Evolutionary conservation across 2,329 filamentous ascomycete genomes (phyloP), one percentile per base, ranked within the genome.

Genomic region (Aspergillus ustus): DNA sequence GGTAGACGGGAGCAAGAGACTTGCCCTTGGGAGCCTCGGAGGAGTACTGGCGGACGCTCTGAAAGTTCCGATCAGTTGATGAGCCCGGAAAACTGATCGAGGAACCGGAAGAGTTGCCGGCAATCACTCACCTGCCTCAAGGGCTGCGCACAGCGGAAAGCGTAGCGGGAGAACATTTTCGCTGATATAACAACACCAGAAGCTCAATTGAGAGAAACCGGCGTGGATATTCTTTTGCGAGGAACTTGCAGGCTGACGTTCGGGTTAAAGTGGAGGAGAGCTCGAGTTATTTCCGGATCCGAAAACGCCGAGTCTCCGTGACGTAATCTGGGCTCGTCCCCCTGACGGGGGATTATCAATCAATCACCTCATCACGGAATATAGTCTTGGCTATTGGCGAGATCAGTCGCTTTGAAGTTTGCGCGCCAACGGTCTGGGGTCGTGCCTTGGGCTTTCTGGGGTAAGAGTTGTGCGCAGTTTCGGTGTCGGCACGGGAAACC

Each of bases 41-140:
- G 60, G 93, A 91, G 79, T 96, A 97, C 72, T 84, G 83, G 74
- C 88, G 87, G 75, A 87, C 82, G 73, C 85, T 84, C 88, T 90
- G 70, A 44, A 45, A 43, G 17, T 31, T 50, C 43, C 25, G 44
- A 40, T 64, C 51, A 64, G 59, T 62, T 54, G 40, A 48, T 54
- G 20, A 44, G 17, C 20, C 20, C 29, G 50, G 29, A 48, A 56
- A 46, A 29, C 20, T 34, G 37, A 57, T 9, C 17, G 29, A 50
- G 25, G 44, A 31, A 57, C 40, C 45, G 28, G 22, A 6, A 45
- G 25, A n/a, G 29, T 17, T 43, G 34, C 13, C 44, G 15, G 22
- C 8, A 19, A 31, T 22, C 8, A 7, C 85, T 74, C 80, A 91
- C 89, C 80, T 85, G 85, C 77, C 83, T 86, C 68, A 91, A 77